phyloP scores from a whole-genome alignment of 805 yeast genomes.

The Yamadazyma sp. region DNA sequence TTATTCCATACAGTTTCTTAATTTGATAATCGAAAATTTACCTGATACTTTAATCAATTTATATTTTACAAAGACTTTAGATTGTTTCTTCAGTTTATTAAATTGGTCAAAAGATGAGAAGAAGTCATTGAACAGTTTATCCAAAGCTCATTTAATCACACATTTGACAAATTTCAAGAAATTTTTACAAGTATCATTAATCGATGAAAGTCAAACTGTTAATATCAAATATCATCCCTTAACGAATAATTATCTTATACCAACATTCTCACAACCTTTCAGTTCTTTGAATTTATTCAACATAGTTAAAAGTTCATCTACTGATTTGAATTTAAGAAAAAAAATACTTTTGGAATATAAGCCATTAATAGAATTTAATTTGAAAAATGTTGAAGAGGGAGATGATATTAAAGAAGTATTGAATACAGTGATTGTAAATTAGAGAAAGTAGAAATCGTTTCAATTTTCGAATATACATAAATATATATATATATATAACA shows the following conservation, averaged over 20 bases:
- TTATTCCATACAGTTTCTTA: conserved; percentile 68
- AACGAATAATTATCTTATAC: conserved; percentile 51
- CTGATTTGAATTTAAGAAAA: conserved; percentile 13
- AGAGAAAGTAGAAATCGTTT: too few species aligned
- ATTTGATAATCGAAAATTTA: conserved; percentile 53
- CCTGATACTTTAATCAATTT: conserved; percentile 55
- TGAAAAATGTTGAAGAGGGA: conserved; percentile 4
- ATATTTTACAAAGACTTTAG: conserved; percentile 67
- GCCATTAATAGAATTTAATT: conserved; percentile 2
- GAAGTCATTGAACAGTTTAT: conserved; percentile 20
- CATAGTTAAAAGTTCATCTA: conserved; percentile 20
- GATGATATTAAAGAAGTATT: not conserved
- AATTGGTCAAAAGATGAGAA: conserved; percentile 63
- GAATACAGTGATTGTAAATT: not conserved
- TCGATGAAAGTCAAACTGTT: conserved; percentile 15
- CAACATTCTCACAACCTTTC: conserved; percentile 60
- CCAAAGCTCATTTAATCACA: conserved; percentile 32
- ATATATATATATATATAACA: too few species aligned
- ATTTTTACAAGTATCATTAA: conserved; percentile 45
- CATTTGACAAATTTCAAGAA: conserved; percentile 43
- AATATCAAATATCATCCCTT: conserved; percentile 40
- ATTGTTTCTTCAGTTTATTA: conserved; percentile 63
- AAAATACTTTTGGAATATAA: conserved; percentile 14
- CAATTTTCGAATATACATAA: too few species aligned
- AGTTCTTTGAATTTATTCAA: conserved; percentile 59